phyloP scores from a whole-genome alignment of 2,329 filamentous ascomycete species.

The Orbilia javanica region DNA sequence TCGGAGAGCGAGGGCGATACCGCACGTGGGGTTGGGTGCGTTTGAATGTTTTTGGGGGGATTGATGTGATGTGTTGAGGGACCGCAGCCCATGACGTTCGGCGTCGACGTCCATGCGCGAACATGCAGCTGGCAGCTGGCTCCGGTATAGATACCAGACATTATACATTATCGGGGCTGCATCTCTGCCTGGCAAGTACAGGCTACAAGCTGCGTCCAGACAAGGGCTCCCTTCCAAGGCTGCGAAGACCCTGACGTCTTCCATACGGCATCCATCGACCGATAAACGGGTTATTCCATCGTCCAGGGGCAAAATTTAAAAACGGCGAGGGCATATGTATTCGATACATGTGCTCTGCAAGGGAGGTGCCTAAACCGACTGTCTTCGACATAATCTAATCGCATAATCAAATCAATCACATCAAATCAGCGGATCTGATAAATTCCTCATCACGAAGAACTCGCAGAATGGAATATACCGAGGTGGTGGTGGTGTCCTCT shows the following conservation, averaged over 20 bases:
- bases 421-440: slow-evolving; percentile 58
- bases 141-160: too few relatives aligned
- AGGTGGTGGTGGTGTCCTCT: not conserved
- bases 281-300: not conserved
- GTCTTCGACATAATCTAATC: slow-evolving; percentile 44
- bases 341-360: not conserved
- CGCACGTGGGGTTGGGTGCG: slow-evolving; percentile 38
- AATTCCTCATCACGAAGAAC: not conserved
- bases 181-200: too few relatives aligned
- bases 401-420: slow-evolving; percentile 56
- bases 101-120: not conserved
- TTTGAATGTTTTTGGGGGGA: slow-evolving; percentile 4
- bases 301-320: slow-evolving; percentile 17
- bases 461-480: slow-evolving; percentile 3
- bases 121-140: too few relatives aligned
- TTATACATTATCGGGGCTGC: too few relatives aligned
- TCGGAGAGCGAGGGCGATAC: not conserved
- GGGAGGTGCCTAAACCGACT: not conserved
- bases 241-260: slow-evolving; percentile 2
- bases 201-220: too few relatives aligned
- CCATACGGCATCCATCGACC: not conserved
- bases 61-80: slow-evolving; percentile 27
- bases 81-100: slow-evolving; percentile 18
- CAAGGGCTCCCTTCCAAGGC: not conserved
- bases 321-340: not conserved